Conservation (phyloP, 208 protist species). For the Trypanosoma melophagium region DNA sequence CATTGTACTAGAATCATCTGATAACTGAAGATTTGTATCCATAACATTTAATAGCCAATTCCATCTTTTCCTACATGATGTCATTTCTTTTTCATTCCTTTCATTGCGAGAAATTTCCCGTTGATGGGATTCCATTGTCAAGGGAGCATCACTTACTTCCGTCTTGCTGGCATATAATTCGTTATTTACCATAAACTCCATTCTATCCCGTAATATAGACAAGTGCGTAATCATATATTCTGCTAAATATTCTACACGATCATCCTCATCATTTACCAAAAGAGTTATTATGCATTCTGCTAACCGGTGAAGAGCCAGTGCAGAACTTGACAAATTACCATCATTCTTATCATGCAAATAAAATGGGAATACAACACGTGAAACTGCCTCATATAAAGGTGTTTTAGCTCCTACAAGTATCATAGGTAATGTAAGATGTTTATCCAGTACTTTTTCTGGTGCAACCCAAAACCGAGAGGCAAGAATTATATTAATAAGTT, state of each 20-base stretch:
- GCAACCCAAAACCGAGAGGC: slow-evolving; percentile 22
- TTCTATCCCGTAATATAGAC: slow-evolving; percentile 4
- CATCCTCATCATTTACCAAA: slow-evolving; percentile 18
- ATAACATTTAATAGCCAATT: slow-evolving; percentile 26
- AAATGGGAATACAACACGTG: slow-evolving; percentile 21
- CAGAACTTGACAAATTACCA: slow-evolving; percentile 9
- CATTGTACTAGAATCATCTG: not conserved
- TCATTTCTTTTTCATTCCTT: not conserved
- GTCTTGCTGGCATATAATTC: not conserved
- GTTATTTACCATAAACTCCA: slow-evolving; percentile 18
- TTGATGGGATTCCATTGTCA: not conserved
- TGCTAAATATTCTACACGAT: slow-evolving; percentile 13
- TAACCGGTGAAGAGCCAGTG: slow-evolving; percentile 23
- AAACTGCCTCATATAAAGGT: slow-evolving; percentile 19
- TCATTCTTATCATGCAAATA: slow-evolving; percentile 12
- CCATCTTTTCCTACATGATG: slow-evolving; percentile 3
- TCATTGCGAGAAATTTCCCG: not conserved
- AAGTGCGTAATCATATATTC: slow-evolving; percentile 17
- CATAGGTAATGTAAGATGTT: slow-evolving; percentile 20
- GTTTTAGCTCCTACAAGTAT: slow-evolving; percentile 15
- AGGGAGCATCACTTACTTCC: not conserved
- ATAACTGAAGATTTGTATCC: not conserved
- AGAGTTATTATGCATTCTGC: slow-evolving; percentile 25
- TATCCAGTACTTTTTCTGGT: slow-evolving; percentile 15
- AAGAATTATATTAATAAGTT: slow-evolving; percentile 17